Conservation (phyloP, 352 stramenopile species). For the Globisporangium parvum region DNA sequence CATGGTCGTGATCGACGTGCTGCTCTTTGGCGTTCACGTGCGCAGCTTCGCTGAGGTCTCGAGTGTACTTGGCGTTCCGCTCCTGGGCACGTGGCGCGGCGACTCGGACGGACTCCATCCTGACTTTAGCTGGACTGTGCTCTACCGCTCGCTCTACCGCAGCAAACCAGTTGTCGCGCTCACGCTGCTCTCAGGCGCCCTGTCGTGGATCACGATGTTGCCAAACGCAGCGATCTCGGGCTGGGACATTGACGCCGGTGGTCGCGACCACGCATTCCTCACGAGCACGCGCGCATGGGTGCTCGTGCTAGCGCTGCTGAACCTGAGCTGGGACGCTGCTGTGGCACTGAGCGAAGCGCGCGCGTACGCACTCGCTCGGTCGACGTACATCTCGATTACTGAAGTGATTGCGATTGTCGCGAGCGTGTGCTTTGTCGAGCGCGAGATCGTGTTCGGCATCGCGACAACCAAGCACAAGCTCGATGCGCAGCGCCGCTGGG, state of each 20-base stretch:
- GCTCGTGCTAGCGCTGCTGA: slow-evolving; percentile 32
- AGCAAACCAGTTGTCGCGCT: slow-evolving; percentile 30
- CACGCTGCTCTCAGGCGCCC: slow-evolving; percentile 31
- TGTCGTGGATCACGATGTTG: slow-evolving; percentile 47
- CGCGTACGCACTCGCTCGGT: slow-evolving; percentile 33
- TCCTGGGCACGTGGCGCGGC: neutral
- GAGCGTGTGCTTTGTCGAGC: slow-evolving; percentile 22
- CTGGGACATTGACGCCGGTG: slow-evolving; percentile 21
- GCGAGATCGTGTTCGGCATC: slow-evolving; percentile 20
- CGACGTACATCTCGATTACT: slow-evolving; percentile 28
- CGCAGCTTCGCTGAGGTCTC: slow-evolving; percentile 28
- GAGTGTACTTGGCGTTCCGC: slow-evolving; percentile 24
- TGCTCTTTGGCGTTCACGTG: slow-evolving; percentile 23
- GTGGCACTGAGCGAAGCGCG: slow-evolving; percentile 24
- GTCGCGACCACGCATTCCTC: slow-evolving; percentile 22
- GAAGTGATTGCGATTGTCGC: slow-evolving; percentile 32
- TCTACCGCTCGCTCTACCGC: slow-evolving; percentile 53
- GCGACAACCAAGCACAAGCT: slow-evolving; percentile 25
- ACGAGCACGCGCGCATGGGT: slow-evolving; percentile 42
- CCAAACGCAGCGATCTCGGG: slow-evolving; percentile 42
- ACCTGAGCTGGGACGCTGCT: slow-evolving; percentile 30
- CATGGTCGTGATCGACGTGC: slow-evolving; percentile 31
- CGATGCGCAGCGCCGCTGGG: slow-evolving; percentile 30
- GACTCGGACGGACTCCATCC: slow-evolving; percentile 5
- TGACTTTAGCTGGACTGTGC: slow-evolving; percentile 32